Evolutionary conservation across 2,329 filamentous ascomycete genomes (phyloP).

Genomic region (Pestalotiopsis sp.): DNA sequence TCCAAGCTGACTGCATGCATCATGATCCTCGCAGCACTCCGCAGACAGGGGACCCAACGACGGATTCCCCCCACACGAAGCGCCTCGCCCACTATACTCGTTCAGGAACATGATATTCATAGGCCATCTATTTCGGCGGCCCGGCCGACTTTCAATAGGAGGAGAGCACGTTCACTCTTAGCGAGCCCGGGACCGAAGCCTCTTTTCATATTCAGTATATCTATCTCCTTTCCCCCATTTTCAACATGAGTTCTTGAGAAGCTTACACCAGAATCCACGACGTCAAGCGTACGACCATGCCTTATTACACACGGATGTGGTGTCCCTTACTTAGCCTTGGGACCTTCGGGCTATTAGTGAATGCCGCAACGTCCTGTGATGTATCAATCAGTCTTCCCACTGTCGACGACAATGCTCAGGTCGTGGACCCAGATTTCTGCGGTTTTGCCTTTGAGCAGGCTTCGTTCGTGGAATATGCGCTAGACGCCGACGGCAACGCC

Average conservation of each 20-base stretch:
- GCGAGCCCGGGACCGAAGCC: too few species aligned
- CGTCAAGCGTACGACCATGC: neutral
- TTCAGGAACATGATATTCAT: neutral
- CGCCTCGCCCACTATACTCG: neutral
- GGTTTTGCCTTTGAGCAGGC: constrained; percentile 36
- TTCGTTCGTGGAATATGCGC: constrained; percentile 35
- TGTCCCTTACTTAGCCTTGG: too few species aligned
- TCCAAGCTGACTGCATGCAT: too few species aligned
- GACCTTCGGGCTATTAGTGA: neutral
- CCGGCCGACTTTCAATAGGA: neutral
- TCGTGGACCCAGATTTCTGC: constrained; percentile 28
- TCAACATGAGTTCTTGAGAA: neutral
- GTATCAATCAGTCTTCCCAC: neutral
- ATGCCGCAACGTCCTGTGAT: too few species aligned
- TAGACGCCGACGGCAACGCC: constrained; percentile 30
- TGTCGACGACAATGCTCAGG: neutral
- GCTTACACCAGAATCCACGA: neutral
- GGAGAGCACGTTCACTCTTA: too few species aligned
- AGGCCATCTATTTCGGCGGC: neutral
- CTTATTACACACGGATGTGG: neutral
- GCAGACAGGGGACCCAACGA: neutral
- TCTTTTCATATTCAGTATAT: neutral
- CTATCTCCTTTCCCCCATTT: neutral
- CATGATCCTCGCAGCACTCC: neutral
- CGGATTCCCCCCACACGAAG: neutral